Percentiles rank a stretch among this genome's conserved stretches.
Conservation (phyloP, 176 grass and related monocot genomes). For the Paspalum vaginatum region DNA sequence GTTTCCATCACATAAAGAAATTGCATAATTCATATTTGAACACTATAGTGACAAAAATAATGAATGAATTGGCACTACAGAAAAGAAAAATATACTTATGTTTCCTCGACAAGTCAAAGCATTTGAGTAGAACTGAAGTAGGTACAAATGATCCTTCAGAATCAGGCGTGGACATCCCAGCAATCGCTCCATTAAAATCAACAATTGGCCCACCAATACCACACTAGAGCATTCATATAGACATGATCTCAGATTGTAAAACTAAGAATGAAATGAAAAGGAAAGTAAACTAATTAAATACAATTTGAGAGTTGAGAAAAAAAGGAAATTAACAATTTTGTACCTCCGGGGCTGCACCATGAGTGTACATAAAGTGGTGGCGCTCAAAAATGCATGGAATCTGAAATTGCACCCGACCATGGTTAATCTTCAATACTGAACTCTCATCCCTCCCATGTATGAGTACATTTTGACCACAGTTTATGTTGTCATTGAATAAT, state of each 20-base stretch:
- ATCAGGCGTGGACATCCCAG: neutral
- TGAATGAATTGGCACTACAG: neutral
- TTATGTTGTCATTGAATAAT: neutral
- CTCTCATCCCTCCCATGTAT: neutral
- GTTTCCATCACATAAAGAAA: neutral
- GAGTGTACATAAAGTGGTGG: conserved; percentile 3
- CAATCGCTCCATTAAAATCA: neutral
- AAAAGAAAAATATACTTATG: neutral
- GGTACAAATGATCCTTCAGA: neutral
- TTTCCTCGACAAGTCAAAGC: neutral
- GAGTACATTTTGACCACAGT: neutral
- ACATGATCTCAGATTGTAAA: neutral
- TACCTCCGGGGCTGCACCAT: neutral
- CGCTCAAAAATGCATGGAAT: neutral
- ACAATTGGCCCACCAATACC: neutral
- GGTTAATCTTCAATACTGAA: neutral
- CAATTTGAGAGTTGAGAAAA: too few relatives aligned
- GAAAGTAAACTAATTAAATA: too few relatives aligned
- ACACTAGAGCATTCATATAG: neutral
- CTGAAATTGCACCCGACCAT: neutral
- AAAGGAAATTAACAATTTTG: neutral
- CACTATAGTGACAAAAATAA: neutral
- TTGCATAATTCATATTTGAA: neutral
- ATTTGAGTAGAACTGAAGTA: conserved; percentile 3
- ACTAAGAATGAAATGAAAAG: neutral